These are phyloP conservation scores for Boletus tylopilopsis DNA, from an alignment of 768 basidiomycete species.

Conservation along the genomic window DNA sequence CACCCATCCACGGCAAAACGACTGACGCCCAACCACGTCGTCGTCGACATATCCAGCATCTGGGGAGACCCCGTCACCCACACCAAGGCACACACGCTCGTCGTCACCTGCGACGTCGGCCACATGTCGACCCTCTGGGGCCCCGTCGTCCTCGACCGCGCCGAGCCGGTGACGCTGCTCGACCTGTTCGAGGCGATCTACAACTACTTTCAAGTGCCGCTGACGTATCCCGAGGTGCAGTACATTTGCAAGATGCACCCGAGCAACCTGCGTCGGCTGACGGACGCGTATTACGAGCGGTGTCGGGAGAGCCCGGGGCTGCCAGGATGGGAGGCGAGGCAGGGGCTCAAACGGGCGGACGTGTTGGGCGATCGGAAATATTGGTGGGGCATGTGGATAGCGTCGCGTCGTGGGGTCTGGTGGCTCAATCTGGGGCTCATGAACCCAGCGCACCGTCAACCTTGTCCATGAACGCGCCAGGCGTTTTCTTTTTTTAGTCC, in stretches of 20 bases:
- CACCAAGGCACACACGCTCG: conserved; percentile 17
- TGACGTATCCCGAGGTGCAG: conserved; percentile 33
- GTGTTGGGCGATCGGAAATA: conserved; percentile 42
- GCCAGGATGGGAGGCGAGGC: conserved; percentile 34
- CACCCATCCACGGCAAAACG: conserved; percentile 31
- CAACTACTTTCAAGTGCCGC: conserved; percentile 42
- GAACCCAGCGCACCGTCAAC: conserved; percentile 13
- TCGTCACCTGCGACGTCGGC: conserved; percentile 24
- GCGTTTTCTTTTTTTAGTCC: background rate
- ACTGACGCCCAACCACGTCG: conserved; percentile 26
- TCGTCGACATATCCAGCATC: conserved; percentile 18
- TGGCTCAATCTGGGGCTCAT: conserved; percentile 45
- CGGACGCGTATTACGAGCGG: conserved; percentile 32
- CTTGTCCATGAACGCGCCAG: background rate
- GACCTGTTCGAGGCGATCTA: conserved; percentile 50
- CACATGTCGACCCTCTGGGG: conserved; percentile 41
- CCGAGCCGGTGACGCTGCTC: conserved; percentile 34
- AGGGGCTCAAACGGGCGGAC: conserved; percentile 48
- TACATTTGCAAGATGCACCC: conserved; percentile 17
- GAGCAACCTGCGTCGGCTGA: conserved; percentile 19
- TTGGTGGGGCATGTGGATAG: conserved; percentile 42
- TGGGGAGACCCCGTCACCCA: conserved; percentile 19
- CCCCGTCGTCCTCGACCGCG: conserved; percentile 40
- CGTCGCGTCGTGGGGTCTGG: conserved; percentile 36
- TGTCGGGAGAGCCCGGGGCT: conserved; percentile 39